These are phyloP conservation scores for Trichoderma polysporum DNA, from an alignment of 2,329 filamentous ascomycete species.

Conservation along the genomic window DNA sequence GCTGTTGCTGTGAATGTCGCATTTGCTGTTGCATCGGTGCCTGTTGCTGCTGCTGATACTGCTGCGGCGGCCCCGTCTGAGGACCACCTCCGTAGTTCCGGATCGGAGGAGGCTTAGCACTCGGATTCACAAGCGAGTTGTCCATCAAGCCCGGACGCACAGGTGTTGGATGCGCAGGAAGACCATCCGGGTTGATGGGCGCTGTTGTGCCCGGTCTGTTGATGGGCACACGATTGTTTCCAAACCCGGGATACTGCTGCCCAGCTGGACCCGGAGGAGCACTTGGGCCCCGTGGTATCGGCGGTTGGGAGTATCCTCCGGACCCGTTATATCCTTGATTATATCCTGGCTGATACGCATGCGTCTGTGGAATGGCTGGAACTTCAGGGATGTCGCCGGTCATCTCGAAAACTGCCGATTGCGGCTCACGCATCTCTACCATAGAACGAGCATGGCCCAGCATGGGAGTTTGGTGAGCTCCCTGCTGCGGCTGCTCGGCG, in stretches of 20 bases:
- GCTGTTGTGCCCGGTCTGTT: slow-evolving; percentile 28
- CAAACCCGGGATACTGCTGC: slow-evolving; percentile 20
- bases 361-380: slow-evolving; percentile 46
- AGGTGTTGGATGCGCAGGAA: slow-evolving; percentile 62
- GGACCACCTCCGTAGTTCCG: slow-evolving; percentile 55
- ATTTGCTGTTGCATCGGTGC: neutral
- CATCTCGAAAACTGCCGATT: slow-evolving; percentile 74
- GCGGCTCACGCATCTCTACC: slow-evolving; percentile 62
- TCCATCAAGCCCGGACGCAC: slow-evolving; percentile 63
- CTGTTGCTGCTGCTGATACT: slow-evolving; percentile 26
- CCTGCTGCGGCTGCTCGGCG: slow-evolving; percentile 46
- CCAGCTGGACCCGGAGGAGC: slow-evolving; percentile 31
- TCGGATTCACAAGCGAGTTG: slow-evolving; percentile 56
- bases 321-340: slow-evolving; percentile 26
- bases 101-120: slow-evolving; percentile 58
- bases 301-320: slow-evolving; percentile 31
- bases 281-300: slow-evolving; percentile 33
- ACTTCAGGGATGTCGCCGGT: slow-evolving; percentile 59
- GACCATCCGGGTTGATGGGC: slow-evolving; percentile 42
- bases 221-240: slow-evolving; percentile 11
- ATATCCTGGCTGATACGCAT: slow-evolving; percentile 21
- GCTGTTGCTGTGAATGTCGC: slow-evolving; percentile 35
- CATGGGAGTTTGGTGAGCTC: slow-evolving; percentile 51
- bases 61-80: slow-evolving; percentile 34
- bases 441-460: slow-evolving; percentile 65